Percentiles rank a stretch among this genome's conserved stretches.
These are phyloP conservation scores for Neurospora terricola DNA, from an alignment of 495 filamentous ascomycete genomes.

Conservation along the genomic window DNA sequence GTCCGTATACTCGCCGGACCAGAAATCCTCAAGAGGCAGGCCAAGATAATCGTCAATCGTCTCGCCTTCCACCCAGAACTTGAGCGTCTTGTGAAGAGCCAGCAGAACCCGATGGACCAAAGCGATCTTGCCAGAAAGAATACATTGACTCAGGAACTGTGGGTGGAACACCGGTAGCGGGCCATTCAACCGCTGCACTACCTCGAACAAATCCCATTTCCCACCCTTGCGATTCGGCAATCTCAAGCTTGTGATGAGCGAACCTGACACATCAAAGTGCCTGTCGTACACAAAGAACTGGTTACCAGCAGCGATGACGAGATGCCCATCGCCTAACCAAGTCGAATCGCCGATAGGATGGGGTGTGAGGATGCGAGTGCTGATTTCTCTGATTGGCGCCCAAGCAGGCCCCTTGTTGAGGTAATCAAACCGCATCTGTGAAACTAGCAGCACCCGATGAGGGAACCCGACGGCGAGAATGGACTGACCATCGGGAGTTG, in stretches of 20 bases:
- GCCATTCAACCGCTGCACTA: conserved; percentile 74
- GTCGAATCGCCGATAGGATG: conserved; percentile 89
- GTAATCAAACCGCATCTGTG: conserved; percentile 91
- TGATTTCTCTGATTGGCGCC: conserved; percentile 75
- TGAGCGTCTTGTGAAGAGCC: conserved; percentile 66
- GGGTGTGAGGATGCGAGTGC: conserved; percentile 71
- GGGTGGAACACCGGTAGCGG: conserved; percentile 90
- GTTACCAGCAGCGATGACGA: conserved; percentile 84
- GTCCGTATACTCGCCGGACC: not conserved
- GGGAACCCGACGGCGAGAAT: conserved; percentile 88
- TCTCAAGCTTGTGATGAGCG: conserved; percentile 53
- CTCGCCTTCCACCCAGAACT: conserved; percentile 78
- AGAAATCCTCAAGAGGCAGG: conserved; percentile 64
- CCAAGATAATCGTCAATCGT: conserved; percentile 69
- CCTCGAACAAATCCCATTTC: conserved; percentile 59
- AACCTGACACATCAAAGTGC: conserved; percentile 52
- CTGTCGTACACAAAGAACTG: conserved; percentile 86
- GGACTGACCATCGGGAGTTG: conserved; percentile 82
- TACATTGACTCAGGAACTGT: conserved; percentile 81
- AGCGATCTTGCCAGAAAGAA: conserved; percentile 65
- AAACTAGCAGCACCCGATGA: conserved; percentile 72
- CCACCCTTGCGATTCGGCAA: conserved; percentile 41
- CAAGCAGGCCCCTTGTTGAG: conserved; percentile 83
- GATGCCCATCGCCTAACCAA: conserved; percentile 75
- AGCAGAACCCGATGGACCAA: conserved; percentile 68